Base-by-base conservation (phyloP, 768 basidiomycete species). In the Collybia mongolica region DNA sequence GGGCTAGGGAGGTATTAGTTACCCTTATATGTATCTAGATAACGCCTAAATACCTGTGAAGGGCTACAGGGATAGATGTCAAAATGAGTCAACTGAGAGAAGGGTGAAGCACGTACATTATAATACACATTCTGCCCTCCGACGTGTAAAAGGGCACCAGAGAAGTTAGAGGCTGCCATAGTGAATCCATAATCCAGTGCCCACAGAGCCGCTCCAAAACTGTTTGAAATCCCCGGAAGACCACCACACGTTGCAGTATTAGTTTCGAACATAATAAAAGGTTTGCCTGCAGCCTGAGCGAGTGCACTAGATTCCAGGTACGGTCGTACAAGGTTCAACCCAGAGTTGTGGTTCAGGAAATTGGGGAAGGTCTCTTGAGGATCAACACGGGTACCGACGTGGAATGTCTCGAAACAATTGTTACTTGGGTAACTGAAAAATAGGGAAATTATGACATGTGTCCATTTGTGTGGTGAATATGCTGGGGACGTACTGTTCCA, bases 201-300 rank as follows among this genome's bases (percentile, higher is more conserved):
- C 84, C 85, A 88, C 8, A 88, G 68, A 15, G 83, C 77, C 1
- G 79, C 83, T 3, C 80, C 83, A 54, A 82, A 88, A 46, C 71
- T 74, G 57, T 87, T 80, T 24, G 75, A 79, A 18, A 86, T 66
- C 2, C 85, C 86, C 15, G 78, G 68, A 60, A 86, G 83, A 6
- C 86, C 85, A 62, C 83, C 84, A 68, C 85, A 87, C 40, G 79
- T 80, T 6, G 84, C 84, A 1, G 80, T 80, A 58, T 87, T 87
- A 5, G 83, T 86, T 60, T 89, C 86, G 52, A 87, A 78, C 83
- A 89, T 85, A 43, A 85, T 63, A 49, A 87, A 69, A 0, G 77
- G 80, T 58, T 77, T 78, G 0, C 66, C 63, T 0, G 64, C 61
- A 0, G 64, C 63, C 41, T 71, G 70, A 0, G 82, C 82, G 6